These are phyloP conservation scores for Fusarium equiseti DNA, from an alignment of 2,329 filamentous ascomycete species.

Conservation along the genomic window DNA sequence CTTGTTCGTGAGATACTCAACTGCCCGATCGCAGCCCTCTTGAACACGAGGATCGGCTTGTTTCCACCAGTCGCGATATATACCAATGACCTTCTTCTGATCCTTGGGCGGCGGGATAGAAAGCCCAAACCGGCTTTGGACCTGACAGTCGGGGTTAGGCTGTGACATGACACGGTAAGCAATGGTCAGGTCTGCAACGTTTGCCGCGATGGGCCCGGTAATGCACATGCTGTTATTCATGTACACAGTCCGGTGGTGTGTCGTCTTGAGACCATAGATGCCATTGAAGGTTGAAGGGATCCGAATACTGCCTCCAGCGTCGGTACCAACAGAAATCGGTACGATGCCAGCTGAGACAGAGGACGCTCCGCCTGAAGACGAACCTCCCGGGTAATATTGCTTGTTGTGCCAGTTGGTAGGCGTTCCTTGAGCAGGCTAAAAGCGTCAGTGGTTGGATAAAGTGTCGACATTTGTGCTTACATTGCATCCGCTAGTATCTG, in stretches of 20 bases:
- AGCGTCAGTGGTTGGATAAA: constrained; percentile 53
- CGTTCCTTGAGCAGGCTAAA: constrained; percentile 73
- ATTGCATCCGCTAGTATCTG: constrained; percentile 87
- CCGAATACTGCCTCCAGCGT: constrained; percentile 81
- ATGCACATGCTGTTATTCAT: constrained; percentile 70
- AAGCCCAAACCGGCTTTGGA: constrained; percentile 73
- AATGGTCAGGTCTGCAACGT: constrained; percentile 80
- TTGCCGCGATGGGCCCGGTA: constrained; percentile 80
- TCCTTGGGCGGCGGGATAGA: constrained; percentile 60
- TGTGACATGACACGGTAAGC: constrained; percentile 85
- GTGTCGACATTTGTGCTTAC: constrained; percentile 48
- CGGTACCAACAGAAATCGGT: constrained; percentile 80
- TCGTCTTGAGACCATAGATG: constrained; percentile 83
- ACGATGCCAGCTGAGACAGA: constrained; percentile 77
- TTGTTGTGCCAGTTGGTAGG: constrained; percentile 83
- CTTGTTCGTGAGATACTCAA: constrained; percentile 68
- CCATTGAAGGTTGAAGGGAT: constrained; percentile 83
- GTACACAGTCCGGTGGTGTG: constrained; percentile 75
- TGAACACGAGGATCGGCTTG: constrained; percentile 71
- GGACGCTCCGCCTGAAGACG: constrained; percentile 81
- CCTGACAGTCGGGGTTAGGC: constrained; percentile 72
- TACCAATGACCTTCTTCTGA: constrained; percentile 74
- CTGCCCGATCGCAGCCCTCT: constrained; percentile 69
- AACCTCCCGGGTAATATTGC: constrained; percentile 83
- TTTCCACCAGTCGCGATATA: constrained; percentile 68